Evolutionary conservation across 2,329 filamentous ascomycete genomes (phyloP).

Genomic region (Botrytis fragariae): DNA sequence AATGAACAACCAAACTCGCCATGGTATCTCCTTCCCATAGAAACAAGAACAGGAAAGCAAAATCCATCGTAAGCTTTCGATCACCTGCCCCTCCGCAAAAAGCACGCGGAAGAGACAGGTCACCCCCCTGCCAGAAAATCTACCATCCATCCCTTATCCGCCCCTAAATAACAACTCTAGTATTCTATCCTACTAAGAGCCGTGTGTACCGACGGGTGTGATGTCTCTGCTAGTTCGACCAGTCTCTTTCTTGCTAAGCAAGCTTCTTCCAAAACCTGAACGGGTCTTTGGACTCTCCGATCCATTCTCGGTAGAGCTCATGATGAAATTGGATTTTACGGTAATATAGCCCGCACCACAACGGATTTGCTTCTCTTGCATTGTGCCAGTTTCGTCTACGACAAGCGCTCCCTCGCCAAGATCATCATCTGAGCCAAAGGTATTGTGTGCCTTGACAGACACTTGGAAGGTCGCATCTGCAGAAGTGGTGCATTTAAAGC

Average conservation of each 20-base stretch:
- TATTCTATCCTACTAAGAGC: background rate
- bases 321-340: conserved; percentile 69
- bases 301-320: conserved; percentile 44
- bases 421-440: conserved; percentile 77
- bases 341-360: conserved; percentile 72
- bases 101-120: background rate
- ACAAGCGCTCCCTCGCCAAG: conserved; percentile 88
- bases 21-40: conserved; percentile 10
- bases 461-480: conserved; percentile 86
- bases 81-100: background rate
- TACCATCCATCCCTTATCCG: background rate
- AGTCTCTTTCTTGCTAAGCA: conserved; percentile 50
- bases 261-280: conserved; percentile 48
- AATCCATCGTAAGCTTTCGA: background rate
- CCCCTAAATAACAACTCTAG: background rate
- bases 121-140: background rate
- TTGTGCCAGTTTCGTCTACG: conserved; percentile 73
- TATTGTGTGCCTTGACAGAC: conserved; percentile 79
- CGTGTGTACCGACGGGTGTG: conserved; percentile 35
- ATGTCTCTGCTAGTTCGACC: conserved; percentile 43
- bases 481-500: conserved; percentile 73
- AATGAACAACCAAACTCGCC: background rate
- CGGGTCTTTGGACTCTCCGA: conserved; percentile 44
- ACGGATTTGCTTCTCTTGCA: conserved; percentile 68
- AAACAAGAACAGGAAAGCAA: background rate